Evolutionary conservation across 352 stramenopile genomes (phyloP), one percentile per base, ranked within the genome.

Genomic region (Thraustochytrium striatum): DNA sequence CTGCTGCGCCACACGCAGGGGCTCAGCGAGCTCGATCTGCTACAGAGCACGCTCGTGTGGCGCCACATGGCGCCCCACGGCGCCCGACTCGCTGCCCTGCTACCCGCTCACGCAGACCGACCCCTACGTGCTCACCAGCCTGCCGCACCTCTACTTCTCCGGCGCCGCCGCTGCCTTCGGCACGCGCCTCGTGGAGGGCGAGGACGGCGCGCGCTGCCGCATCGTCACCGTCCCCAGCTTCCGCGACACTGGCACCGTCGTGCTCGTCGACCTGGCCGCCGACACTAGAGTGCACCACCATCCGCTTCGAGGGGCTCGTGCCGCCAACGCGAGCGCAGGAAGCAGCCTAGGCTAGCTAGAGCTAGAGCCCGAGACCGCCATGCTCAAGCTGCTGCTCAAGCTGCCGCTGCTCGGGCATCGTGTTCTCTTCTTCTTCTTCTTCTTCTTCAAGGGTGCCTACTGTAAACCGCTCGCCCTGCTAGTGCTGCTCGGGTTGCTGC

Each of bases 191-290:
- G 84, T 95, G 16, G 81, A 87, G 82, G 85, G 87, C 86, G 82
- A 52, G 57, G 25, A 41, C 50, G 82, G 82, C 35, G 75, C 88
- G 82, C 86, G 62, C 36, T 79, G 90, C 68, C 86, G 91, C 30
- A 72, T 98, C 33, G 83, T 98, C n/a, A 91, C 87, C 33, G 87
- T 98, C 69, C 94, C 94, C 13, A 90, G 86, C 0, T 98, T 98
- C 84, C 85, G 85, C 9, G 83, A 90, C 61, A 95, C 92, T 28
- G 88, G 88, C 59, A 90, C 91, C 33, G 90, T 94, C 43, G 93
- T 97, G 41, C 84, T 97, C 59, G 86, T 97, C 21, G 93, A 98
- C 82, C 83, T 97, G 11, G 21, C 11, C 7, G 65, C 65, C 19
- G 72, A 75, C 38, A 9, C 73, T 88, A 28, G 83, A 86, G 47